These are phyloP conservation scores for Lojkania enalia DNA, from an alignment of 2,329 filamentous ascomycete species.

Conservation along the genomic window DNA sequence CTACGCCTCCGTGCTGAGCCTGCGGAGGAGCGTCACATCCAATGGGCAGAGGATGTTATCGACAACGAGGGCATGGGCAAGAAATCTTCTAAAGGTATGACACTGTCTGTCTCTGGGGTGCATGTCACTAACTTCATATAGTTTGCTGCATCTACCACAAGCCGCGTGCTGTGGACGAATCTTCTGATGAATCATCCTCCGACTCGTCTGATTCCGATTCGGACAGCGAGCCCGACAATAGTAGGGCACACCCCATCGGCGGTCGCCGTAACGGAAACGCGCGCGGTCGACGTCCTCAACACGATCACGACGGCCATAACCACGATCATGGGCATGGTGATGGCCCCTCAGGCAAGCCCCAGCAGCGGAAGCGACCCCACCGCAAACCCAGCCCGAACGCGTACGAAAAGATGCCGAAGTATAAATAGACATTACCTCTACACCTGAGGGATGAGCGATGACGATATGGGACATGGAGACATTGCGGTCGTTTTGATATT, in stretches of 20 bases:
- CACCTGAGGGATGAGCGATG: no score
- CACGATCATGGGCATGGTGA: slow-evolving; percentile 44
- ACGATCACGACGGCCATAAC: slow-evolving; percentile 35
- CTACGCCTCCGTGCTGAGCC: slow-evolving; percentile 49
- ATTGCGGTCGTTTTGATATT: no score
- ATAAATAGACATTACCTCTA: slow-evolving; percentile 34
- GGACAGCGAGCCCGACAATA: slow-evolving; percentile 60
- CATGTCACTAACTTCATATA: slow-evolving; percentile 43
- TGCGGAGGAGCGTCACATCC: slow-evolving; percentile 64
- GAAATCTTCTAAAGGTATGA: slow-evolving; percentile 87
- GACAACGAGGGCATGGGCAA: slow-evolving; percentile 94
- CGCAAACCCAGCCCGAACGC: slow-evolving; percentile 74
- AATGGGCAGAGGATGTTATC: slow-evolving; percentile 90
- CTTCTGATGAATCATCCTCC: slow-evolving; percentile 67
- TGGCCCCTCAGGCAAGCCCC: slow-evolving; percentile 37
- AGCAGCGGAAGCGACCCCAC: slow-evolving; percentile 45
- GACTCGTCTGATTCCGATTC: slow-evolving; percentile 58
- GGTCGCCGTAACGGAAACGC: slow-evolving; percentile 28
- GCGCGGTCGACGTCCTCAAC: slow-evolving; percentile 26
- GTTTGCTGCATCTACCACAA: slow-evolving; percentile 99
- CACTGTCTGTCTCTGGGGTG: not conserved
- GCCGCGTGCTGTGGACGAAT: slow-evolving; percentile 70
- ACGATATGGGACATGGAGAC: no score
- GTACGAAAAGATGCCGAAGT: slow-evolving; percentile 74
- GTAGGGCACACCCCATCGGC: slow-evolving; percentile 47